Percentiles rank a stretch among this genome's conserved stretches.
These are phyloP conservation scores for Mycena belliarum DNA, from an alignment of 768 basidiomycete genomes.

Conservation along the genomic window DNA sequence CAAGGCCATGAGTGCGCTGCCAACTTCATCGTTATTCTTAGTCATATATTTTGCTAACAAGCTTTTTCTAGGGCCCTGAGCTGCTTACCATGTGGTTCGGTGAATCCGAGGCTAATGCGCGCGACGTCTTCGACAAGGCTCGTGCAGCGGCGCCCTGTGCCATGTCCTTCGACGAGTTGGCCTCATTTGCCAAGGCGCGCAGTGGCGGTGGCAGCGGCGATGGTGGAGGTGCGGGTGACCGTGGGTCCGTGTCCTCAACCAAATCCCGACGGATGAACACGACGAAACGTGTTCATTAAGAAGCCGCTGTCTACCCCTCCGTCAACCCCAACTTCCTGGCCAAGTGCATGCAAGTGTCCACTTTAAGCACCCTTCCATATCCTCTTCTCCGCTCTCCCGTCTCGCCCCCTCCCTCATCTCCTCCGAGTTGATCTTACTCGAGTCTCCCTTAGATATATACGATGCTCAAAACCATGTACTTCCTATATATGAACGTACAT, in stretches of 20 bases:
- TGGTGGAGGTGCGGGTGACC: slow-evolving; percentile 94
- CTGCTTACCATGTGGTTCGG: slow-evolving; percentile 99
- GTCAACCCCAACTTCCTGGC: slow-evolving; percentile 88
- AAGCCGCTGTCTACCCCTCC: slow-evolving; percentile 79
- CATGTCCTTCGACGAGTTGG: slow-evolving; percentile 99
- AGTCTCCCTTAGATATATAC: too few relatives aligned
- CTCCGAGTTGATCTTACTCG: too few relatives aligned
- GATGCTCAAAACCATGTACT: too few relatives aligned
- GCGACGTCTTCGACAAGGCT: slow-evolving; percentile 99
- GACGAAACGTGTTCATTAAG: slow-evolving; percentile 98
- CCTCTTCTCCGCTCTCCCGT: too few relatives aligned
- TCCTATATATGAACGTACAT: too few relatives aligned
- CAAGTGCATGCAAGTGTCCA: slow-evolving; percentile 92
- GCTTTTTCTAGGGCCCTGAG: slow-evolving; percentile 74
- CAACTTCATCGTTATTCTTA: slow-evolving; percentile 74
- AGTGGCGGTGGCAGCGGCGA: slow-evolving; percentile 84
- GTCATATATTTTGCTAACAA: slow-evolving; percentile 12
- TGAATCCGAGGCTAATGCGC: slow-evolving; percentile 99
- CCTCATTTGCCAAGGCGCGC: slow-evolving; percentile 97
- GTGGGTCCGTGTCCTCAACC: slow-evolving; percentile 97
- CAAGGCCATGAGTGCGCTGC: slow-evolving; percentile 99
- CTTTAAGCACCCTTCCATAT: too few relatives aligned
- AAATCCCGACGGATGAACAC: slow-evolving; percentile 97
- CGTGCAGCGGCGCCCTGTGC: slow-evolving; percentile 99
- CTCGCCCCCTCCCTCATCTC: too few relatives aligned